Percentiles rank a stretch among this genome's conserved stretches.
phyloP scores from a whole-genome alignment of 306 rosid genomes.

The Cicer chorassanicum region DNA sequence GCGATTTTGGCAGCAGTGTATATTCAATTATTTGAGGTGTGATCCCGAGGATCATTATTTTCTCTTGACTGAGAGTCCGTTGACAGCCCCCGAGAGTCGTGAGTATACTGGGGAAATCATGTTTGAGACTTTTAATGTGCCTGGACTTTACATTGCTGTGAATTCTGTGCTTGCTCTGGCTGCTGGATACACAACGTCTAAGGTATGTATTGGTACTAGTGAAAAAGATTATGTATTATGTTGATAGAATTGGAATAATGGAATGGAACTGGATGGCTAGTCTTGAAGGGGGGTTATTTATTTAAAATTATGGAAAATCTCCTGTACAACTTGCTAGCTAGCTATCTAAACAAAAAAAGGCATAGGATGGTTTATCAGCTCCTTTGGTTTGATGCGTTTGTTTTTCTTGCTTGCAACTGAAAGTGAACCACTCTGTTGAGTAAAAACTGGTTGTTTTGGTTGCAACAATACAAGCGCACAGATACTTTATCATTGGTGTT shows the following conservation, averaged over 20 bases:
- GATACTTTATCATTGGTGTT: constrained; percentile 7
- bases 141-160: constrained; percentile 94
- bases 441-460: background rate
- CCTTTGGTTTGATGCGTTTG: constrained; percentile 28
- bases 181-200: constrained; percentile 96
- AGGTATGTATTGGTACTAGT: constrained; percentile 75
- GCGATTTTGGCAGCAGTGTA: constrained; percentile 97
- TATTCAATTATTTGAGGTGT: constrained; percentile 92
- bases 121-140: constrained; percentile 98
- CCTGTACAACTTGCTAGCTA: constrained; percentile 2
- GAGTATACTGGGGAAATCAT: constrained; percentile 98
- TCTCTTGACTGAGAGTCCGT: constrained; percentile 91
- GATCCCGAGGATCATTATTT: constrained; percentile 99
- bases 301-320: constrained; percentile 6
- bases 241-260: constrained; percentile 39
- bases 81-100: constrained; percentile 95
- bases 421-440: constrained; percentile 3
- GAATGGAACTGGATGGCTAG: constrained; percentile 40
- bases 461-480: background rate
- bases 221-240: constrained; percentile 1
- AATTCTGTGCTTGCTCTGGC: constrained; percentile 99
- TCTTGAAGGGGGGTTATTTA: constrained; percentile 30
- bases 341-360: constrained; percentile 25
- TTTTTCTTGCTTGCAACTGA: constrained; percentile 28
- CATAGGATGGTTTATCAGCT: background rate